phyloP scores from a whole-genome alignment of 768 basidiomycete genomes.

The Kwoniella shandongensis region DNA sequence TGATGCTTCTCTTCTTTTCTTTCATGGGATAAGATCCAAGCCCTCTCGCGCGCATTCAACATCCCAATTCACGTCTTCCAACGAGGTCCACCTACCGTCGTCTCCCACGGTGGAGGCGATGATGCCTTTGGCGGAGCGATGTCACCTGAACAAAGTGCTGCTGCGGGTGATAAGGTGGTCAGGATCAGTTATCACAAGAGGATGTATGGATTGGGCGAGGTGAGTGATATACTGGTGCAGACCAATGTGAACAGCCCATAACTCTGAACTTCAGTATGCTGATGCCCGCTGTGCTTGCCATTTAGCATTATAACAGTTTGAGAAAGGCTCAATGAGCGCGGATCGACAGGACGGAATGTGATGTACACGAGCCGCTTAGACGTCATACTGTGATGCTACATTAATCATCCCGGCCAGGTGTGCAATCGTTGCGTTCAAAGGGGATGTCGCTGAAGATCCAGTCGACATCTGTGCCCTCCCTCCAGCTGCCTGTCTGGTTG shows the following conservation, averaged over 20 bases:
- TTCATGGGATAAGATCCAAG: constrained; percentile 62
- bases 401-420: too few species aligned
- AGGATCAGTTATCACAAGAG: constrained; percentile 87
- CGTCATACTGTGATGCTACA: too few species aligned
- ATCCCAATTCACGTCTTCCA: constrained; percentile 91
- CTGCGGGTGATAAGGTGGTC: constrained; percentile 57
- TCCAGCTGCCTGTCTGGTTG: too few species aligned
- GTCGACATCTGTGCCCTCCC: too few species aligned
- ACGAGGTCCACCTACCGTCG: constrained; percentile 72
- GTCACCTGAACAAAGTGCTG: constrained; percentile 45
- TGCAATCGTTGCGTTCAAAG: too few species aligned
- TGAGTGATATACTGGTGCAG: constrained; percentile 54
- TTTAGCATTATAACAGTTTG: constrained; percentile 34
- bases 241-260: too few species aligned
- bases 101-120: constrained; percentile 70
- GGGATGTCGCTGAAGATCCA: too few species aligned
- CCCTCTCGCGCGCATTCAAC: constrained; percentile 74
- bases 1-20: not conserved
- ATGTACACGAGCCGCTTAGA: too few species aligned
- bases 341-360: not conserved
- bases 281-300: not conserved
- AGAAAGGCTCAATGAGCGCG: constrained; percentile 15
- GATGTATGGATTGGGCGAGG: constrained; percentile 96
- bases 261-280: not conserved
- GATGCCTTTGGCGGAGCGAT: constrained; percentile 46